Percentiles rank a stretch among this genome's conserved stretches.
These are phyloP conservation scores for Platanthera guangdongensis DNA, from an alignment of 106 monocot genomes.

Conservation along the genomic window DNA sequence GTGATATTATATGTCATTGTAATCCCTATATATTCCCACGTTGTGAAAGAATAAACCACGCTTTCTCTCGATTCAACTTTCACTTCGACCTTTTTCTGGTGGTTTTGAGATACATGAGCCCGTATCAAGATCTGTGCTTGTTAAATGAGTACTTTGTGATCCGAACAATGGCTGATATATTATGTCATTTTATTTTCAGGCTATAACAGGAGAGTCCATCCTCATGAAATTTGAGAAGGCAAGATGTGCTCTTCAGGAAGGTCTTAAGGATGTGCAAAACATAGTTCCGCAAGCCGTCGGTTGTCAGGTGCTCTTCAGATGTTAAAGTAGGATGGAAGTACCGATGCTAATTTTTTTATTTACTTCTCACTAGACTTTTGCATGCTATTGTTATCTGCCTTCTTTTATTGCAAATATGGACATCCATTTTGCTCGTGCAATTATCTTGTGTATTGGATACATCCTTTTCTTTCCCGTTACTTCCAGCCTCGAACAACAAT, in stretches of 20 bases:
- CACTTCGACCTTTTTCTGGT: no score
- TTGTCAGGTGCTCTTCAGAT: conserved; percentile 43
- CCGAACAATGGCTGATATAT: background rate
- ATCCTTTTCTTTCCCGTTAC: background rate
- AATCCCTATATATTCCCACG: no score
- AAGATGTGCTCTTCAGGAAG: conserved; percentile 55
- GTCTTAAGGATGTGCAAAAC: conserved; percentile 49
- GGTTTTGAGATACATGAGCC: no score
- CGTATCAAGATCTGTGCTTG: no score
- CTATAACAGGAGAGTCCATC: conserved; percentile 62
- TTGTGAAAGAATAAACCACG: no score
- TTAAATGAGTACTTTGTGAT: background rate
- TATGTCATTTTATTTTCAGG: conserved; percentile 30
- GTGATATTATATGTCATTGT: no score
- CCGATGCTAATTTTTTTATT: background rate
- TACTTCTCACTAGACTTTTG: background rate
- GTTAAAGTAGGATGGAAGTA: background rate
- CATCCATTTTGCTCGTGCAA: background rate
- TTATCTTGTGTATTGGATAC: background rate
- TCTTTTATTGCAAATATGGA: background rate
- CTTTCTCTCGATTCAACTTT: no score
- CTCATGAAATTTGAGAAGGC: conserved; percentile 73
- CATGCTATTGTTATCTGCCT: background rate
- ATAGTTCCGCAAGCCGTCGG: conserved; percentile 53
- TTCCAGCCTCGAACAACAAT: background rate